Conservation (phyloP, 140 eudicot genomes). For the Anethum foeniculum region DNA sequence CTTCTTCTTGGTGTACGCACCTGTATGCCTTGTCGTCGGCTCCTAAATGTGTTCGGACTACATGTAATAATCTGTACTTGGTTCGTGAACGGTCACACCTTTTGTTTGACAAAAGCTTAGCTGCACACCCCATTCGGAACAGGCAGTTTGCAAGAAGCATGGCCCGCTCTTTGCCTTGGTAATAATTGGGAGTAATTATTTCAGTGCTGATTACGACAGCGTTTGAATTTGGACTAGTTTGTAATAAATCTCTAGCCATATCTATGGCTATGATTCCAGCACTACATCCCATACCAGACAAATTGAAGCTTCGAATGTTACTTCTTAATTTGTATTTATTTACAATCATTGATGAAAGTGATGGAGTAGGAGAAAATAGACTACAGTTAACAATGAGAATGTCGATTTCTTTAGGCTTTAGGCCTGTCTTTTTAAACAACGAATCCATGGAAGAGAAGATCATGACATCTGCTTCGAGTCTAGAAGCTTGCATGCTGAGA, state of each 20-base stretch:
- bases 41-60: constrained; percentile 41
- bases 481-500: constrained; percentile 36
- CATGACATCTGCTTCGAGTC: constrained; percentile 32
- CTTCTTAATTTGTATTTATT: constrained; percentile 42
- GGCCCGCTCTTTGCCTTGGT: too few species aligned
- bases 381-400: constrained; percentile 39
- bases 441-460: constrained; percentile 32
- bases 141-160: too few species aligned
- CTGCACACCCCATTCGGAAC: too few species aligned
- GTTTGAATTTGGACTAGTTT: too few species aligned
- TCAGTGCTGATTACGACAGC: too few species aligned
- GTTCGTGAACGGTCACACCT: constrained; percentile 27
- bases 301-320: constrained; percentile 33
- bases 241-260: too few species aligned
- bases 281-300: constrained; percentile 53
- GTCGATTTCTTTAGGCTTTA: constrained; percentile 40
- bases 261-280: constrained; percentile 8
- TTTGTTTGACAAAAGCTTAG: constrained; percentile 27
- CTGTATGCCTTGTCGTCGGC: constrained; percentile 24
- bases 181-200: too few species aligned
- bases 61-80: constrained; percentile 34
- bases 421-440: constrained; percentile 16
- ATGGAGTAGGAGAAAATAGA: constrained; percentile 31
- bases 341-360: constrained; percentile 36
- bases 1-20: constrained; percentile 40